These are phyloP conservation scores for Fusarium incarnatum DNA, from an alignment of 2,329 filamentous ascomycete species.

Conservation along the genomic window DNA sequence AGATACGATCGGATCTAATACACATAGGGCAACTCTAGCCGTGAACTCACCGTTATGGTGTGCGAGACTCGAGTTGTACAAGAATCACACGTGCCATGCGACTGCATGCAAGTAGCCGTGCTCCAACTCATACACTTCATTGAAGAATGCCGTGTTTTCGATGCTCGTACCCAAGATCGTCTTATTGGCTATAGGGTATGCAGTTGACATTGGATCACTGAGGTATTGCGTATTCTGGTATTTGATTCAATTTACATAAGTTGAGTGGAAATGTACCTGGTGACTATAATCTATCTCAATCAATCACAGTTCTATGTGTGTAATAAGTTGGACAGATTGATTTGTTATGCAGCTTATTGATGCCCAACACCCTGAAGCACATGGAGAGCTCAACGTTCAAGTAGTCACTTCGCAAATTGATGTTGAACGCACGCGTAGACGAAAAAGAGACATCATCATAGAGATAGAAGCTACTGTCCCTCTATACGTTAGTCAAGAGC, in stretches of 20 bases:
- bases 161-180: neutral
- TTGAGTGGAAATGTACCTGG: too few relatives aligned
- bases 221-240: neutral
- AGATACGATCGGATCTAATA: neutral
- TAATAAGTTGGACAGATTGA: neutral
- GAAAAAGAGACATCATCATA: neutral
- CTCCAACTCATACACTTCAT: neutral
- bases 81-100: neutral
- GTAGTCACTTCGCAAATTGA: neutral
- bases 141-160: neutral
- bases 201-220: too few relatives aligned
- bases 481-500: neutral
- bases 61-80: constrained; percentile 3
- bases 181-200: neutral
- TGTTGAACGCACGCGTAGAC: neutral
- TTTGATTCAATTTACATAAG: accelerated
- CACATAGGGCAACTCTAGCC: constrained; percentile 26
- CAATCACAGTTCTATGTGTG: too few relatives aligned
- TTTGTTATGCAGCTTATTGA: neutral
- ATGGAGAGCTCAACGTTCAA: neutral
- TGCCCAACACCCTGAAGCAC: accelerated
- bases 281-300: too few relatives aligned
- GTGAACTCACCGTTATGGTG: neutral
- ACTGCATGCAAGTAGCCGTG: constrained; percentile 14
- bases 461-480: neutral